Evolutionary conservation across 768 basidiomycete species (phyloP).

Genomic region (Amanita subjunquillea): DNA sequence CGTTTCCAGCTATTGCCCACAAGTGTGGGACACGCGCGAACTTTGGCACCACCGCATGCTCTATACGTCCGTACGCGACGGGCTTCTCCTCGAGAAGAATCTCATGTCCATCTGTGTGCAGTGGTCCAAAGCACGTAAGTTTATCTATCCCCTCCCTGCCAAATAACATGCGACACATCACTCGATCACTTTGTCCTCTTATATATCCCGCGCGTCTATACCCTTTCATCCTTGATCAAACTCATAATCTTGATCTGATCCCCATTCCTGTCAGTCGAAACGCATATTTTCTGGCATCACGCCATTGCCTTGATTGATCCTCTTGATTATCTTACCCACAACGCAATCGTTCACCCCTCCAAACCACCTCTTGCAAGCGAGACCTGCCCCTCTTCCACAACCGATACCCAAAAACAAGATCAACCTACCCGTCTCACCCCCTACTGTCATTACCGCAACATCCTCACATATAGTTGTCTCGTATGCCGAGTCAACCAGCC

Average conservation of each 20-base stretch:
- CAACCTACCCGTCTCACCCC: constrained; percentile 30
- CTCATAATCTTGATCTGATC: constrained; percentile 6
- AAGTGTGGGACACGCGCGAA: constrained; percentile 35
- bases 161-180: constrained; percentile 3
- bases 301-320: constrained; percentile 56
- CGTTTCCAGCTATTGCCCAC: constrained; percentile 33
- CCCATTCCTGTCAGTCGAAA: constrained; percentile 39
- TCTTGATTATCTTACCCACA: constrained; percentile 39
- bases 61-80: constrained; percentile 54
- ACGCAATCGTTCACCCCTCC: constrained; percentile 34
- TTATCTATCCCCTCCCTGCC: background rate
- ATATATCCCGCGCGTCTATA: constrained; percentile 4
- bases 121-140: constrained; percentile 54
- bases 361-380: constrained; percentile 24
- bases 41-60: constrained; percentile 55
- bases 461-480: constrained; percentile 43
- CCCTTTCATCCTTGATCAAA: constrained; percentile 6
- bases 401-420: constrained; percentile 12
- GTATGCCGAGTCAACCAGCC: constrained; percentile 66
- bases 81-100: constrained; percentile 42
- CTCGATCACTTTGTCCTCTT: background rate
- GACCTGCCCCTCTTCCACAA: constrained; percentile 23
- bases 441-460: constrained; percentile 54
- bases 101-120: constrained; percentile 53
- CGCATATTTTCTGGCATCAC: constrained; percentile 63